phyloP scores from a whole-genome alignment of 2,329 filamentous ascomycete species.

The Sporothrix euskadiensis region DNA sequence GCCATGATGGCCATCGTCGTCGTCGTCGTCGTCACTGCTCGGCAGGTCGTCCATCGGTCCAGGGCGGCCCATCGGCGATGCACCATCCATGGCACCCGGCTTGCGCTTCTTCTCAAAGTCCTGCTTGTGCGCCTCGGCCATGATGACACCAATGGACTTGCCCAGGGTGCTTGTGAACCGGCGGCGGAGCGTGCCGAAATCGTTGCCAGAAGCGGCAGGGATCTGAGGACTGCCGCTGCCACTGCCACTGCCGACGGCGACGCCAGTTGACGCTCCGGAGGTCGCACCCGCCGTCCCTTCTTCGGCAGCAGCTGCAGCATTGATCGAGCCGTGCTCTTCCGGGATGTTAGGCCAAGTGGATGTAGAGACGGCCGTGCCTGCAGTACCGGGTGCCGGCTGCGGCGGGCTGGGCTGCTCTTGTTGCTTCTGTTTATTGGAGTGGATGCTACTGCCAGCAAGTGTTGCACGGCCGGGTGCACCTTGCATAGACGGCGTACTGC shows the following conservation, averaged over 20 bases:
- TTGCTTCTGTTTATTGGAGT: background rate
- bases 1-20: constrained; percentile 23
- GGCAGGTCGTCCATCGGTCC: constrained; percentile 23
- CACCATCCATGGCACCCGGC: constrained; percentile 33
- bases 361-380: constrained; percentile 1
- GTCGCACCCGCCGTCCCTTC: constrained; percentile 16
- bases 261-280: background rate
- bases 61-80: constrained; percentile 17
- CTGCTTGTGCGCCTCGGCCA: constrained; percentile 82
- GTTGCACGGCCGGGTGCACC: background rate
- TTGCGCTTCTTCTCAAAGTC: constrained; percentile 82
- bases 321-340: constrained; percentile 2
- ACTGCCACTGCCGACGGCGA: background rate
- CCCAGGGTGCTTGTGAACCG: constrained; percentile 41
- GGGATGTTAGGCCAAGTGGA: background rate
- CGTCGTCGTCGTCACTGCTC: constrained; percentile 31
- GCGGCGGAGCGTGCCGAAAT: constrained; percentile 34
- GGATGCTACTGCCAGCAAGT: background rate
- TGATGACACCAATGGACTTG: constrained; percentile 54
- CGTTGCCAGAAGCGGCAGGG: background rate
- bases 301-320: constrained; percentile 12
- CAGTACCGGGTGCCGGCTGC: background rate
- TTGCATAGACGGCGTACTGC: background rate
- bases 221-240: background rate
- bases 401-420: background rate